Base-by-base conservation (phyloP, 2,329 filamentous ascomycete genomes). In the Monosporascus cannonballus region DNA sequence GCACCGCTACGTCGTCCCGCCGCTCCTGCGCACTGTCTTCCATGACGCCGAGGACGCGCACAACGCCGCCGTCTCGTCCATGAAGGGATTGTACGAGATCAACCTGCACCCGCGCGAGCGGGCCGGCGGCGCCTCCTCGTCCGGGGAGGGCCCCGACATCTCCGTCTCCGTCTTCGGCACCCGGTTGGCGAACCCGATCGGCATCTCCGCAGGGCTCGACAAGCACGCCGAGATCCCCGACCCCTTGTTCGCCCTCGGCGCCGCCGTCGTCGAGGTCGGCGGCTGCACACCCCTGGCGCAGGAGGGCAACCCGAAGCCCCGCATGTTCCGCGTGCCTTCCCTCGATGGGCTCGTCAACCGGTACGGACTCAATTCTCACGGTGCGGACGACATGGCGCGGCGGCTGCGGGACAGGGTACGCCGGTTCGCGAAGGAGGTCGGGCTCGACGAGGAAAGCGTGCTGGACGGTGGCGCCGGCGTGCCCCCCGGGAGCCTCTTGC, bases 171-270 rank as follows among this genome's bases (percentile, higher is more conserved):
- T 97, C 20, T 96, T 96, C 67, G 90, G 88, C 37, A 81, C 87
- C 56, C 78, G 75, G 4, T 73, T 99, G 47, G 77, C 81, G 63
- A 97, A 96, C 71, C 94, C 94, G 1, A 85, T 99, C 63, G 94
- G 88, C 52, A 96, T 95, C 57, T 95, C 90, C n/a, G 94, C 90
- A 5, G 94, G 94, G 9, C 84, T 99, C 44, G 94, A 97, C 75
- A 97, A 99, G 76, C 83, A 96, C 65, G 94, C 86, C 51, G 90
- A 96, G 56, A 86, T 97, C 51, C 89, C 92, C 1, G 88, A 93
- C 63, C 81, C 86, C 15, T 77, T 99, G 37, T 89, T 97, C 66
- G 90, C 85, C 7, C 75, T 96, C 3, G 94, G 94, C 34, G 86
- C 93, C 24, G 86, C 85, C 3, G 79, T 97, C 38, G 90, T 99